phyloP scores from a whole-genome alignment of 805 yeast species.

The Maudiozyma barnettii region DNA sequence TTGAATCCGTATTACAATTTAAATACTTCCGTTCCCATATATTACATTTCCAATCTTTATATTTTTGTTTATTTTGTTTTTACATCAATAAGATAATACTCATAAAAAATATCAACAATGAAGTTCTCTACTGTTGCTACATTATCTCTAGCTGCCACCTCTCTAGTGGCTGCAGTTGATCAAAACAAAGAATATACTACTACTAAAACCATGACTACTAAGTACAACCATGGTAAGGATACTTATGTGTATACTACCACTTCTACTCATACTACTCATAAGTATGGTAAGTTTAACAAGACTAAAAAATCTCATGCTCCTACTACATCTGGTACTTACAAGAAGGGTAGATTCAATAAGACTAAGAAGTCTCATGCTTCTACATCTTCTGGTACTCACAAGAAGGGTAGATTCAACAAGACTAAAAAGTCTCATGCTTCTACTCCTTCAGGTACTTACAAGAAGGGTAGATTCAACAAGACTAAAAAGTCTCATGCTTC shows the following conservation, averaged over 20 bases:
- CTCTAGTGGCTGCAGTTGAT: constrained; percentile 22
- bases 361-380: constrained; percentile 19
- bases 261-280: constrained; percentile 39
- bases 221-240: not conserved
- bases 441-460: constrained; percentile 38
- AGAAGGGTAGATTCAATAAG: constrained; percentile 45
- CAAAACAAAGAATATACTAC: constrained; percentile 8
- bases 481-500: constrained; percentile 26
- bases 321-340: constrained; percentile 43
- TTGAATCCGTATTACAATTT: no score
- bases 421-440: constrained; percentile 19
- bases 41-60: not conserved
- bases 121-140: constrained; percentile 35
- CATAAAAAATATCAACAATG: constrained; percentile 22
- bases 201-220: constrained; percentile 12
- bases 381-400: constrained; percentile 38
- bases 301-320: constrained; percentile 26
- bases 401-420: constrained; percentile 45
- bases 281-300: constrained; percentile 43
- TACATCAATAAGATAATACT: not conserved
- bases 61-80: not conserved
- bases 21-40: no score
- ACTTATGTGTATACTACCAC: constrained; percentile 24
- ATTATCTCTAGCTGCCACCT: constrained; percentile 33
- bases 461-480: constrained; percentile 44